These are phyloP conservation scores for Solanum microdontum DNA, from an alignment of 257 asterid species.

Conservation along the genomic window DNA sequence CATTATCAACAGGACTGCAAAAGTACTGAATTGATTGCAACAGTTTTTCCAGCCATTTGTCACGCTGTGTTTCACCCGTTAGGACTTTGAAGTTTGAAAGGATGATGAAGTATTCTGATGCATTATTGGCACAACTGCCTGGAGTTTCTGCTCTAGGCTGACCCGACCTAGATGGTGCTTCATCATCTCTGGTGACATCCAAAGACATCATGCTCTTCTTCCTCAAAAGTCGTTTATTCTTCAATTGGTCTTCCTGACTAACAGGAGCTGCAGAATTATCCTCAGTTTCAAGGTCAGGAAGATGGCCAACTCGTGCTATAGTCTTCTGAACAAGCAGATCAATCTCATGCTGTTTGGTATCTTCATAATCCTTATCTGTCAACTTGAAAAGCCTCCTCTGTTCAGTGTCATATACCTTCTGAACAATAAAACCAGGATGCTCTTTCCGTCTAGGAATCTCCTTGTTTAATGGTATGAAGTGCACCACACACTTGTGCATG, in stretches of 20 bases:
- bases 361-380: constrained; percentile 68
- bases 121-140: constrained; percentile 33
- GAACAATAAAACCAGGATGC: constrained; percentile 86
- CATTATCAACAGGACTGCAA: constrained; percentile 30
- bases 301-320: constrained; percentile 46
- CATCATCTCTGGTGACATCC: constrained; percentile 67
- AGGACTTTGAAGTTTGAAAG: constrained; percentile 34
- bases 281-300: constrained; percentile 64
- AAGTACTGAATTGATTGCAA: constrained; percentile 45
- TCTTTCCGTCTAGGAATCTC: constrained; percentile 60
- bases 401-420: constrained; percentile 67
- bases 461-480: constrained; percentile 69
- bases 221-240: constrained; percentile 45
- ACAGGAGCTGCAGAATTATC: constrained; percentile 23
- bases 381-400: constrained; percentile 56
- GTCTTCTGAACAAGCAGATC: constrained; percentile 74
- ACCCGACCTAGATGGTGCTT: constrained; percentile 30
- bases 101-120: constrained; percentile 39
- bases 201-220: constrained; percentile 44
- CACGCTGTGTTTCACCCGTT: constrained; percentile 59
- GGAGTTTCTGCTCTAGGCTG: constrained; percentile 61
- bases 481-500: constrained; percentile 82
- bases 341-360: constrained; percentile 56
- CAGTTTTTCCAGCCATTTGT: constrained; percentile 72
- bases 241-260: constrained; percentile 50